Percentiles rank a stretch among this genome's conserved stretches.
phyloP scores from a whole-genome alignment of 768 basidiomycete genomes.

The Tylopilus sp. region DNA sequence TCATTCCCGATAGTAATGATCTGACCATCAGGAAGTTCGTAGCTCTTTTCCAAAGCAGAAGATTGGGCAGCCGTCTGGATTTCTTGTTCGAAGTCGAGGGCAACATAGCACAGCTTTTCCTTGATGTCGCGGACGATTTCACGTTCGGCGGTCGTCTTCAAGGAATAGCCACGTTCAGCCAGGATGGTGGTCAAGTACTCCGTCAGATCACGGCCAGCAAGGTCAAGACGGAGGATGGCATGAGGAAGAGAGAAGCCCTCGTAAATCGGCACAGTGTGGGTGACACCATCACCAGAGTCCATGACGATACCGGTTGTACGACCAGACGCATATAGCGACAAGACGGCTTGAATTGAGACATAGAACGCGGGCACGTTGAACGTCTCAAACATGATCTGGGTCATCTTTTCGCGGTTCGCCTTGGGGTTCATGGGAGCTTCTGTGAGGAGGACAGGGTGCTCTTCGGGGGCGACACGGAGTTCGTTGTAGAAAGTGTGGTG shows the following conservation, averaged over 20 bases:
- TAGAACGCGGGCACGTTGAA: slow-evolving; percentile 76
- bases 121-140: slow-evolving; percentile 98
- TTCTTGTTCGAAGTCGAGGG: slow-evolving; percentile 92
- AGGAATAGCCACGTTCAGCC: slow-evolving; percentile 89
- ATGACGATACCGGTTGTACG: slow-evolving; percentile 94
- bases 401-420: slow-evolving; percentile 72
- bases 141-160: slow-evolving; percentile 90
- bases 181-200: slow-evolving; percentile 79
- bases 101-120: slow-evolving; percentile 90
- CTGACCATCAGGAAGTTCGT: slow-evolving; percentile 90
- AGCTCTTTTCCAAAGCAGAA: slow-evolving; percentile 88
- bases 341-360: slow-evolving; percentile 70
- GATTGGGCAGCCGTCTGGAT: slow-evolving; percentile 87
- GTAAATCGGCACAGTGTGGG: slow-evolving; percentile 95
- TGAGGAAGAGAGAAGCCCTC: slow-evolving; percentile 92
- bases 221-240: slow-evolving; percentile 88
- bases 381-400: slow-evolving; percentile 79
- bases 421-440: slow-evolving; percentile 75
- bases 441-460: slow-evolving; percentile 69
- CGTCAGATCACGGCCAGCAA: slow-evolving; percentile 91
- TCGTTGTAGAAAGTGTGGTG: slow-evolving; percentile 94
- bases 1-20: slow-evolving; percentile 85
- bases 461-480: slow-evolving; percentile 73
- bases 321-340: slow-evolving; percentile 87
- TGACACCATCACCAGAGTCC: slow-evolving; percentile 95